These are phyloP conservation scores for Aspergillus kassunensis DNA, from an alignment of 495 filamentous ascomycete species.

Conservation along the genomic window DNA sequence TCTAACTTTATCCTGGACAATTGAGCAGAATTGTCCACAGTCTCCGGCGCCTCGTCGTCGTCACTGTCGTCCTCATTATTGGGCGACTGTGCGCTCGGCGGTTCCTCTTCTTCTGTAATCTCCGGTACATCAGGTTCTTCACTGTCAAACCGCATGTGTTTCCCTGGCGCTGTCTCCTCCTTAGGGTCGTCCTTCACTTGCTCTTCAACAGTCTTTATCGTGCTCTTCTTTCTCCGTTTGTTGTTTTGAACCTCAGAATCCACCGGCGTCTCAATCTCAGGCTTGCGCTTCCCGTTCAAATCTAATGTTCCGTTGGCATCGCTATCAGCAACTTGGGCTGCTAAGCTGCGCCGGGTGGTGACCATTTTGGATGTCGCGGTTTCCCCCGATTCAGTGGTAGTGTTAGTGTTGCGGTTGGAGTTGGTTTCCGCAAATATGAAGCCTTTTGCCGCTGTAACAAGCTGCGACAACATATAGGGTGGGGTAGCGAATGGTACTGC, in stretches of 20 bases:
- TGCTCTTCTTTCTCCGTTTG: slow-evolving; percentile 39
- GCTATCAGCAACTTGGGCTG: slow-evolving; percentile 17
- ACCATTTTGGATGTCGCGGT: slow-evolving; percentile 31
- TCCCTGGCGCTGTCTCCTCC: slow-evolving; percentile 20
- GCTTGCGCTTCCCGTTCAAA: slow-evolving; percentile 36
- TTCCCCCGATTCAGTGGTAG: slow-evolving; percentile 15
- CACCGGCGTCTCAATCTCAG: slow-evolving; percentile 17
- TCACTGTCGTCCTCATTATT: slow-evolving; percentile 29
- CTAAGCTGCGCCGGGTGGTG: slow-evolving; percentile 31
- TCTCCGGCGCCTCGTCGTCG: slow-evolving; percentile 50
- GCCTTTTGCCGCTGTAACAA: slow-evolving; percentile 44
- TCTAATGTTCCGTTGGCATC: slow-evolving; percentile 15
- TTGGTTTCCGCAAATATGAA: slow-evolving; percentile 32
- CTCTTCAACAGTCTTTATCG: slow-evolving; percentile 22
- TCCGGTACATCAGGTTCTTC: slow-evolving; percentile 38
- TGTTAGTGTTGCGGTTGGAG: slow-evolving; percentile 19
- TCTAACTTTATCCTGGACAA: slow-evolving; percentile 37
- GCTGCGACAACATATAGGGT: slow-evolving; percentile 42
- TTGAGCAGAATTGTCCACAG: slow-evolving; percentile 43
- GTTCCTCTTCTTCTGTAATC: slow-evolving; percentile 20
- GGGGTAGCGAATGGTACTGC: slow-evolving; percentile 18
- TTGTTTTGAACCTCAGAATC: slow-evolving; percentile 26
- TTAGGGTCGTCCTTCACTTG: slow-evolving; percentile 14
- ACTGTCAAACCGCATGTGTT: slow-evolving; percentile 42
- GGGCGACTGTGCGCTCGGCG: slow-evolving; percentile 19